Conservation (phyloP, 805 yeast species). For the Scheffersomyces ergatensis region DNA sequence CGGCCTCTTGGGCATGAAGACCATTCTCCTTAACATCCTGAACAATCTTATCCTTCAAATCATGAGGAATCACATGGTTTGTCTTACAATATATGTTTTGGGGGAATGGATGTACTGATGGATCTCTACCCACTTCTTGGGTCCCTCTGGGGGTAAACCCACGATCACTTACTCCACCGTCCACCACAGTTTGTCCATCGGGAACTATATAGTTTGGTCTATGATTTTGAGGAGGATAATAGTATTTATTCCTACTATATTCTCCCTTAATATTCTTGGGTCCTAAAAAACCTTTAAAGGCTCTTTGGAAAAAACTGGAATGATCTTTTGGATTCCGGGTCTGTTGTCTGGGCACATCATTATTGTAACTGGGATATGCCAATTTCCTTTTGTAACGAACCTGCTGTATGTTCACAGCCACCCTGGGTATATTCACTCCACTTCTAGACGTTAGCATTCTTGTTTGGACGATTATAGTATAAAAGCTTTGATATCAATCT, state of each 20-base stretch:
- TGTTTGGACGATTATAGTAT: neutral
- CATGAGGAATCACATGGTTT: constrained; percentile 55
- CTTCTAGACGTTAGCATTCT: neutral
- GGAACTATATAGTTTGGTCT: constrained; percentile 71
- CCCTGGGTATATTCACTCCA: neutral
- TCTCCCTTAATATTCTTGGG: constrained; percentile 83
- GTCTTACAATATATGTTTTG: constrained; percentile 68
- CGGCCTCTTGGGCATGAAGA: constrained; percentile 65
- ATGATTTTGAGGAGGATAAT: constrained; percentile 63
- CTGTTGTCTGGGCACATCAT: constrained; percentile 26
- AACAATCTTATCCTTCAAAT: constrained; percentile 59
- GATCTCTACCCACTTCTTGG: constrained; percentile 20
- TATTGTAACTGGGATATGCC: constrained; percentile 28
- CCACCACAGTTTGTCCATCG: constrained; percentile 37
- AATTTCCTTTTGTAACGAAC: constrained; percentile 25
- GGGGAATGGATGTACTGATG: constrained; percentile 76
- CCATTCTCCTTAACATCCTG: constrained; percentile 53
- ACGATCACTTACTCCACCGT: neutral
- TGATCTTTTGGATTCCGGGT: constrained; percentile 38
- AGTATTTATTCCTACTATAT: constrained; percentile 72
- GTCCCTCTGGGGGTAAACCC: neutral
- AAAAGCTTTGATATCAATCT: neutral
- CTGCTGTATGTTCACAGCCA: constrained; percentile 11
- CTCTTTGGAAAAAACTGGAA: constrained; percentile 54
- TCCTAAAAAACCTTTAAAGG: constrained; percentile 75